These are phyloP conservation scores for Neofusicoccum laricinum DNA, from an alignment of 2,329 filamentous ascomycete species.

Conservation along the genomic window DNA sequence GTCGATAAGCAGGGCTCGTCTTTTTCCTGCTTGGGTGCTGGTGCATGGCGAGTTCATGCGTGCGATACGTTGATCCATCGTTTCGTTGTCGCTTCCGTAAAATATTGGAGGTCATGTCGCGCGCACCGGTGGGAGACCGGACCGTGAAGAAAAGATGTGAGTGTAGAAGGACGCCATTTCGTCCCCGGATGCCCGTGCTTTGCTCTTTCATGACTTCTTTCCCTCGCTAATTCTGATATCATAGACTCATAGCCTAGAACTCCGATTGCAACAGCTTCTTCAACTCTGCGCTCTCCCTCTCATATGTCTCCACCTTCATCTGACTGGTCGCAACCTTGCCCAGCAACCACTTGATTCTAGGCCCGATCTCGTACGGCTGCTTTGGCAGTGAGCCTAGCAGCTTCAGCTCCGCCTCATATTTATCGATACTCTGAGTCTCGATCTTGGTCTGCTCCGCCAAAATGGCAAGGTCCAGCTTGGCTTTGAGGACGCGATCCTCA, in stretches of 20 bases:
- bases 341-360: slow-evolving; percentile 69
- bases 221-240: not conserved
- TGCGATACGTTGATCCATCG: too few species aligned
- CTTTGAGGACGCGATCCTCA: slow-evolving; percentile 68
- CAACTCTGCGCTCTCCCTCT: slow-evolving; percentile 66
- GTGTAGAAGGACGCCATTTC: not conserved
- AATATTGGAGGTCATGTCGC: not conserved
- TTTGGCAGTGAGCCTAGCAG: slow-evolving; percentile 67
- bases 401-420: slow-evolving; percentile 73
- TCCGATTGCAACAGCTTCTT: slow-evolving; percentile 67
- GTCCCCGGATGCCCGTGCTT: not conserved
- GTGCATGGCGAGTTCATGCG: too few species aligned
- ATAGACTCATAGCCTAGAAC: slow-evolving; percentile 31
- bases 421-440: slow-evolving; percentile 72
- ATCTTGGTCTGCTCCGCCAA: slow-evolving; percentile 66
- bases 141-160: not conserved
- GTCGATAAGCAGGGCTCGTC: too few species aligned
- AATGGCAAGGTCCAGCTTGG: slow-evolving; percentile 66
- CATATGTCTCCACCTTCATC: slow-evolving; percentile 68
- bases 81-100: too few species aligned
- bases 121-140: not conserved
- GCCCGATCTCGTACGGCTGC: slow-evolving; percentile 64
- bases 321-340: slow-evolving; percentile 72
- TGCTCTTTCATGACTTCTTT: not conserved
- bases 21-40: too few species aligned